A percentile compares a stretch with the other conserved stretches of the same genome.
Conservation (phyloP, 2,329 filamentous ascomycete genomes). For the Lachnum nothofagi region DNA sequence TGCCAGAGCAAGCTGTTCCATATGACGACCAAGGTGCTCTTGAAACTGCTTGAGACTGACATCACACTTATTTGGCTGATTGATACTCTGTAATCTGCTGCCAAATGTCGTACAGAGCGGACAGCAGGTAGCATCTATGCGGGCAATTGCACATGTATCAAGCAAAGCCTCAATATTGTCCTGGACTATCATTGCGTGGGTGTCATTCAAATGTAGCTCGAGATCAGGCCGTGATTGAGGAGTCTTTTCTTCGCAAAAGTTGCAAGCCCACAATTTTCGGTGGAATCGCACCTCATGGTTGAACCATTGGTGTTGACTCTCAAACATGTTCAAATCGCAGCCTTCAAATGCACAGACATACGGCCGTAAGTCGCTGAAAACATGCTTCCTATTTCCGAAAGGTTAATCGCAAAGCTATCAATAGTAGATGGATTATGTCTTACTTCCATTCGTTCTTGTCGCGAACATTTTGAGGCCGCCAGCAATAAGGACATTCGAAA, state of each 20-base stretch:
- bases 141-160: no score
- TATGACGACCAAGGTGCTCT: neutral
- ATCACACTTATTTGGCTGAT: neutral
- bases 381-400: slow-evolving; percentile 19
- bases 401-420: neutral
- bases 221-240: no score
- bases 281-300: slow-evolving; percentile 25
- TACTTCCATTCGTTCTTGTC: slow-evolving; percentile 19
- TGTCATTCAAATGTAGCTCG: no score
- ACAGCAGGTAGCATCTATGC: neutral
- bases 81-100: neutral
- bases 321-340: slow-evolving; percentile 14
- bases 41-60: slow-evolving; percentile 1
- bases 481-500: slow-evolving; percentile 7
- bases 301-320: slow-evolving; percentile 23
- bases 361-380: slow-evolving; percentile 33
- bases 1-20: neutral
- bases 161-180: no score
- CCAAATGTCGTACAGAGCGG: neutral
- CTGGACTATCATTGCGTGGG: no score
- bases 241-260: slow-evolving; percentile 9
- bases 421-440: neutral
- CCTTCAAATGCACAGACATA: slow-evolving; percentile 25
- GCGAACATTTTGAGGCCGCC: slow-evolving; percentile 9
- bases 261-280: slow-evolving; percentile 18